Conservation (phyloP, 495 filamentous ascomycete genomes). For the Xylaria venustula region DNA sequence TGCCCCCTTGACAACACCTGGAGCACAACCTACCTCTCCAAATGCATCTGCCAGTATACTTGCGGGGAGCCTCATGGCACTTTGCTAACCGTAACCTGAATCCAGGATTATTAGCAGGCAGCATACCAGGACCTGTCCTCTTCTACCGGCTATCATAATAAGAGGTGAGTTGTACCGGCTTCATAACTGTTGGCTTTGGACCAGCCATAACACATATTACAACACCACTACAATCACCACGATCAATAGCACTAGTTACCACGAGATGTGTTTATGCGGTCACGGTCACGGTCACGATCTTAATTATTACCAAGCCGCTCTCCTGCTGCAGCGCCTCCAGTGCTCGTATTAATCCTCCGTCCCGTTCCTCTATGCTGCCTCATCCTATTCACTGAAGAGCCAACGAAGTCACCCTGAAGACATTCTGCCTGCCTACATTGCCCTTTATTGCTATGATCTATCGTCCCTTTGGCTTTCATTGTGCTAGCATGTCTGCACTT, state of each 20-base stretch:
- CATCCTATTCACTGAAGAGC: not conserved
- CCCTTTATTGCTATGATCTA: not conserved
- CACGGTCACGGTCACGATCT: not conserved
- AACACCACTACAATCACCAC: no score
- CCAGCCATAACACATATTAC: conserved; percentile 5
- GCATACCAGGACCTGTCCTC: not conserved
- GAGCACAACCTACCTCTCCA: not conserved
- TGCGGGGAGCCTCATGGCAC: not conserved
- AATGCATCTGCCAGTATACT: not conserved
- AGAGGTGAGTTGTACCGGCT: conserved; percentile 13
- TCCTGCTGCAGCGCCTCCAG: not conserved
- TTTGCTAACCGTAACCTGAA: conserved; percentile 7
- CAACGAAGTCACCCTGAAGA: not conserved
- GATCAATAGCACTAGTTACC: not conserved
- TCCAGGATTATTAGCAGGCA: not conserved
- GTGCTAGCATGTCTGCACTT: conserved; percentile 3
- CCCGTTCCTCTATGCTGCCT: not conserved
- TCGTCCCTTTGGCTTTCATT: not conserved
- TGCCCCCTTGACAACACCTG: not conserved
- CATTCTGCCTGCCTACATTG: not conserved
- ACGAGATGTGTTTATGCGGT: conserved; percentile 4
- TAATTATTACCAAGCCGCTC: not conserved
- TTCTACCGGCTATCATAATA: conserved; percentile 2
- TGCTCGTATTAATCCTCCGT: not conserved
- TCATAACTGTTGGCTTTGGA: not conserved